Base-by-base conservation (phyloP, 352 stramenopile genomes). In the Globisporangium rhizosaccharum region DNA sequence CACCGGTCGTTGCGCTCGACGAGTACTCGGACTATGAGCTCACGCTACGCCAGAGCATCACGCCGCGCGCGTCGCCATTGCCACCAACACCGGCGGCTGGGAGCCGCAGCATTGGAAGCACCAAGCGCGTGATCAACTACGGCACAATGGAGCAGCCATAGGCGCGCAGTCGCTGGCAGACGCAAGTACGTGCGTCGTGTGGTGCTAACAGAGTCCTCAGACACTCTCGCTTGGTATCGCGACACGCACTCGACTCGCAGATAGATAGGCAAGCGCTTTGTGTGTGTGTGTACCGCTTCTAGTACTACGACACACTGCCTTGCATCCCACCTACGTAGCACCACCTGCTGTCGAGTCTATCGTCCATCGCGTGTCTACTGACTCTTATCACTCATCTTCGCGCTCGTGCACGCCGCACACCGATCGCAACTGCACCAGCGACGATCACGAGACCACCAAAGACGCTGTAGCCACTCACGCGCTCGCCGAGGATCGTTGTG, bases 21-120 rank as follows among this genome's bases (percentile, higher is more conserved):
- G 78, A 90, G 56, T 90, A 90, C 62, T 65, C 72, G 33, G 81
- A 90, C 55, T 88, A 90, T 65, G 85, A 86, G 62, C 68, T 90
- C 49, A 90, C 79, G 49, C 73, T 90, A 66, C 81, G 81, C 46
- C 78, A 88, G 70, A 87, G 70, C 42, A 88, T 87, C 67, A 88
- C 81, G 36, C 81, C 81, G 37, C 78, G 78, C 33, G 72, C 78
- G 33, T 87, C 82, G 12, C 79, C 81, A 12, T 72, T 88, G 61
- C 65, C 57, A 18, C 56, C 56, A 37, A 70, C 69, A 39, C 59
- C 70, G 25, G 8, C 5, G 5, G 33, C 8, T 1, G 57, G 61
- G 8, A 63, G 67, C 23, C 37, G 53, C 28, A 70, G 30, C 39
- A 55, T 66, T 17, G 33, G 33, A 10, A 66, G 56, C 23, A 68